Evolutionary conservation across 257 asterid genomes (phyloP).

Genomic region (Fraxinus americana): DNA sequence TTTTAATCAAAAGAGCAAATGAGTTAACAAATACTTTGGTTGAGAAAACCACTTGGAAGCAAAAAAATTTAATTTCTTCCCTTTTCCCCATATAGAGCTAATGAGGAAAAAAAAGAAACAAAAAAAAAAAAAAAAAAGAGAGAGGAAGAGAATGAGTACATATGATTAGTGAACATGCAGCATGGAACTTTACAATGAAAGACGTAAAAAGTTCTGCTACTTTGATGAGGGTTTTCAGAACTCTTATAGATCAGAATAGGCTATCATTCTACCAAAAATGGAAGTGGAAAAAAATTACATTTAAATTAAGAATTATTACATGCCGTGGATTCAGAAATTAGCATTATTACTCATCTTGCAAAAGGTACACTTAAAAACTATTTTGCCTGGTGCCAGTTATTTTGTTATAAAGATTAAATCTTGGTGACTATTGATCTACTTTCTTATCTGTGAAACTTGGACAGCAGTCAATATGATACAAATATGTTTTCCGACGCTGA

Average conservation of each 20-base stretch:
- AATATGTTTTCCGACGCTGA: slow-evolving; percentile 83
- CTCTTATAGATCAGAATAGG: neutral
- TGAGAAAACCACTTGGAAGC: neutral
- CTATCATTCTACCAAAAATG: neutral
- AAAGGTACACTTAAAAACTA: neutral
- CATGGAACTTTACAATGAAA: neutral
- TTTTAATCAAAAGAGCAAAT: neutral
- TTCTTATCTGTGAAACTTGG: slow-evolving; percentile 36
- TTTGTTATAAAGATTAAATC: neutral
- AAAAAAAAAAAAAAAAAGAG: neutral
- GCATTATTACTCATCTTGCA: neutral
- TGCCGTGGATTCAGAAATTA: neutral
- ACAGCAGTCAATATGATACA: slow-evolving; percentile 69
- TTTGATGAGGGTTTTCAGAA: neutral
- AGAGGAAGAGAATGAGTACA: neutral
- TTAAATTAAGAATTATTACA: neutral
- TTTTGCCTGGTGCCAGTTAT: neutral
- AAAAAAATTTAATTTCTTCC: neutral
- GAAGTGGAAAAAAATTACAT: neutral
- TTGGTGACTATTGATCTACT: slow-evolving; percentile 10
- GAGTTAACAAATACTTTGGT: neutral
- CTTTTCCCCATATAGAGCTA: too few species aligned
- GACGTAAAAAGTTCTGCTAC: neutral
- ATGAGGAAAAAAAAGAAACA: too few species aligned
- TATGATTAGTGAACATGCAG: neutral